These are phyloP conservation scores for Tremellales sp. DNA, from an alignment of 1,284 basidiomycete genomes.

Conservation along the genomic window DNA sequence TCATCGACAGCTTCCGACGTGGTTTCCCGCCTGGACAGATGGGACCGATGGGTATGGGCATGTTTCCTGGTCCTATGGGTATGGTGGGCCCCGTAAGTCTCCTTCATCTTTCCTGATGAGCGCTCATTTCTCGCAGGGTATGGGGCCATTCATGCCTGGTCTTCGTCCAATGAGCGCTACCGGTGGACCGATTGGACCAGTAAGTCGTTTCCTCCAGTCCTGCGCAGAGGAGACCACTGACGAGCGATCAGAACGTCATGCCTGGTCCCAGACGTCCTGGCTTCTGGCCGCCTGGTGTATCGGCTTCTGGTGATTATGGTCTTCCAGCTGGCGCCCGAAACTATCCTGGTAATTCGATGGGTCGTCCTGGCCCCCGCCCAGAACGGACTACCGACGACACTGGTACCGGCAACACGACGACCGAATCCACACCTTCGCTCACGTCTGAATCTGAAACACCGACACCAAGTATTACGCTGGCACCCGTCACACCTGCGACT, in stretches of 20 bases:
- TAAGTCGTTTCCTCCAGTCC: constrained; percentile 7
- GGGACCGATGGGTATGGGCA: constrained; percentile 33
- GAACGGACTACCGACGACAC: constrained; percentile 25
- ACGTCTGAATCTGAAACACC: too few relatives aligned
- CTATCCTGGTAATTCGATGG: constrained; percentile 25
- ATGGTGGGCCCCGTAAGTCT: constrained; percentile 36
- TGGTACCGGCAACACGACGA: constrained; percentile 33
- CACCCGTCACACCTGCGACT: constrained; percentile 30
- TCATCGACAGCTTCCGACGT: constrained; percentile 34
- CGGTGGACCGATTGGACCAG: constrained; percentile 44
- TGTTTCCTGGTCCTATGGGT: constrained; percentile 40
- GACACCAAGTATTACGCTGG: too few relatives aligned
- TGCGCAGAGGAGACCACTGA: constrained; percentile 3
- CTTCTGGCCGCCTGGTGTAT: constrained; percentile 37
- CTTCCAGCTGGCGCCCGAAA: constrained; percentile 32
- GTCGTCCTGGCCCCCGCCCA: constrained; percentile 9
- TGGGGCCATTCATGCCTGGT: constrained; percentile 45
- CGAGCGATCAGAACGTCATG: constrained; percentile 34
- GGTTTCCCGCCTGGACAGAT: constrained; percentile 38
- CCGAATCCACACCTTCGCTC: constrained; percentile 26
- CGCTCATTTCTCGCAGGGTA: constrained; percentile 26
- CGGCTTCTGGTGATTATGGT: constrained; percentile 35
- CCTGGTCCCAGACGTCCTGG: constrained; percentile 35
- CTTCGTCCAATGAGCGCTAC: constrained; percentile 40
- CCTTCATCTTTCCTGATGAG: not conserved